A percentile compares a stretch with the other conserved stretches of the same genome.
Conservation (phyloP, 768 basidiomycete species). For the Amanita pseudoporphyria region DNA sequence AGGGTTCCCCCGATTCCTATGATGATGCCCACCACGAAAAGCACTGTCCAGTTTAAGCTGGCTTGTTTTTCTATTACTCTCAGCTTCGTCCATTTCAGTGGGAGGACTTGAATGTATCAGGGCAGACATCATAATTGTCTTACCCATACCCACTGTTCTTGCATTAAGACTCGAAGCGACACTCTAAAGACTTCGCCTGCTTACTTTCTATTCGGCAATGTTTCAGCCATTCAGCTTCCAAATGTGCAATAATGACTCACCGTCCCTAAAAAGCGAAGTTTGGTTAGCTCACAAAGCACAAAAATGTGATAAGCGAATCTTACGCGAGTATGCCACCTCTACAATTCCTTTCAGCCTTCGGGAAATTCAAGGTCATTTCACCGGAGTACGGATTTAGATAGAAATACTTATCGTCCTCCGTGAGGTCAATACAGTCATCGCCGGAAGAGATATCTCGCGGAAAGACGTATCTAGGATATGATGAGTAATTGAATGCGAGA, state of each 20-base stretch:
- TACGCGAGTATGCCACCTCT: conserved; percentile 88
- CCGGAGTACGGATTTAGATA: conserved; percentile 92
- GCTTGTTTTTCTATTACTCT: conserved; percentile 29
- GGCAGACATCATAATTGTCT: conserved; percentile 89
- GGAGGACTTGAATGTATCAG: conserved; percentile 74
- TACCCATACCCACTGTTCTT: conserved; percentile 83
- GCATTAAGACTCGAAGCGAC: neutral
- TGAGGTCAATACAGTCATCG: conserved; percentile 63
- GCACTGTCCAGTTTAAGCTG: conserved; percentile 56
- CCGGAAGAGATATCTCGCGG: conserved; percentile 44
- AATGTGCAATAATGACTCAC: conserved; percentile 17
- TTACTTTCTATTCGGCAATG: conserved; percentile 8
- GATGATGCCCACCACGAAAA: conserved; percentile 36
- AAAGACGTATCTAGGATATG: conserved; percentile 55
- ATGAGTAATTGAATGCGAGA: neutral
- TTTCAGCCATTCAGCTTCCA: neutral
- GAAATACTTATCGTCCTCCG: conserved; percentile 68
- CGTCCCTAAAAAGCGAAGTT: conserved; percentile 23
- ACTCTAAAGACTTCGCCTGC: neutral
- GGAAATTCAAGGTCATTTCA: conserved; percentile 79
- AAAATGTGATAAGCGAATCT: conserved; percentile 16
- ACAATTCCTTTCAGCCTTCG: conserved; percentile 66
- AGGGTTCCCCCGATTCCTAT: conserved; percentile 21
- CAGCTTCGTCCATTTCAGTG: conserved; percentile 21
- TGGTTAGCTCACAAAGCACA: neutral